Percentiles rank a stretch among this genome's conserved stretches.
These are phyloP conservation scores for Hyaloscypha variabilis DNA, from an alignment of 495 filamentous ascomycete species.

Conservation along the genomic window DNA sequence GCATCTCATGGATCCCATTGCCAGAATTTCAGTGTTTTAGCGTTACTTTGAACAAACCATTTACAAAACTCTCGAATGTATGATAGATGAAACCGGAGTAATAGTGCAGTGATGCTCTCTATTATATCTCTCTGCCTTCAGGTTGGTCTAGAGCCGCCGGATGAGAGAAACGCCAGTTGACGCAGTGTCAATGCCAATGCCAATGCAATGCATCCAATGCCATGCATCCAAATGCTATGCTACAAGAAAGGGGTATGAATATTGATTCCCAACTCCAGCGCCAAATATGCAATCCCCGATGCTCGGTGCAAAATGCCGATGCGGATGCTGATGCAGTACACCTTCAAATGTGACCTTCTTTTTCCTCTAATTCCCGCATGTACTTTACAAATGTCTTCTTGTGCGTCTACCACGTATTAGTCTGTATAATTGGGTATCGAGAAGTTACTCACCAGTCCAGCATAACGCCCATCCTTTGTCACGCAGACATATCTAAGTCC, in stretches of 20 bases:
- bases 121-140: neutral
- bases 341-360: conserved; percentile 39
- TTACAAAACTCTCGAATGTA: neutral
- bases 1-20: neutral
- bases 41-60: neutral
- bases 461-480: conserved; percentile 78
- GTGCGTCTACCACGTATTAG: conserved; percentile 50
- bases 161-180: neutral
- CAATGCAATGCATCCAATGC: conserved; percentile 5
- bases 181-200: conserved; percentile 16
- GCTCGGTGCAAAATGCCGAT: neutral
- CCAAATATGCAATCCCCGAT: conserved; percentile 2
- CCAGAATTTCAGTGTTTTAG: neutral
- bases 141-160: neutral
- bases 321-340: conserved; percentile 5
- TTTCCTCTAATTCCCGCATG: conserved; percentile 76
- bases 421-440: conserved; percentile 38
- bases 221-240: neutral
- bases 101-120: neutral
- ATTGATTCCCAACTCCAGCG: neutral
- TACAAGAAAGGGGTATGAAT: conserved; percentile 8
- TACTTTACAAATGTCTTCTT: conserved; percentile 98
- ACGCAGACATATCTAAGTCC: conserved; percentile 94
- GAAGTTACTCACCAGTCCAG: conserved; percentile 68
- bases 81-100: neutral